These are phyloP conservation scores for Rhizophagus clarus DNA, from an alignment of 192 early-diverging fungal species.

Conservation along the genomic window DNA sequence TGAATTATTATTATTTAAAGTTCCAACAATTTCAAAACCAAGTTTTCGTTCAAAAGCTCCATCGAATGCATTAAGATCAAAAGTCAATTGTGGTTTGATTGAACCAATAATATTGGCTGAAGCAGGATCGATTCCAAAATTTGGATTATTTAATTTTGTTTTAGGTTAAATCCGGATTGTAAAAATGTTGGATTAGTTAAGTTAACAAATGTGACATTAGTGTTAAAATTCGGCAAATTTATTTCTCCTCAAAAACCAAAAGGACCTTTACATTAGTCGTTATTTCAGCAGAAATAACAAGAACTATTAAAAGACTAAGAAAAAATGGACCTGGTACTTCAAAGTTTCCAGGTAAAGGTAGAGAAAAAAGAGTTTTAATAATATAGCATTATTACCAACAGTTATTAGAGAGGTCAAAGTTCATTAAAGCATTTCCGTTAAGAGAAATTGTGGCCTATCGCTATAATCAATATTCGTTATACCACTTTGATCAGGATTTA, in stretches of 20 bases:
- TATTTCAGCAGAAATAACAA: not conserved
- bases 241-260: not conserved
- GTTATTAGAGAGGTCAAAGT: not conserved
- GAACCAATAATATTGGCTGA: not conserved
- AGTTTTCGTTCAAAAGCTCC: not conserved
- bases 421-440: not conserved
- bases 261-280: not conserved
- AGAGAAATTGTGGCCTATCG: not conserved
- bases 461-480: not conserved
- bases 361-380: too few relatives aligned
- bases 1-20: not conserved
- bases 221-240: not conserved
- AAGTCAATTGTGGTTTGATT: slow-evolving; percentile 18
- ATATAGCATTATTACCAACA: too few relatives aligned
- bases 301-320: not conserved
- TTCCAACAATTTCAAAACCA: not conserved
- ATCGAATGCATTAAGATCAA: not conserved
- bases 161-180: not conserved
- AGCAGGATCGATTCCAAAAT: not conserved
- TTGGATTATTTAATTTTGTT: not conserved
- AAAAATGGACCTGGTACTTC: not conserved
- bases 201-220: too few relatives aligned
- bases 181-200: not conserved
- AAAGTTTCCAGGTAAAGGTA: not conserved
- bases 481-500: slow-evolving; percentile 18